Evolutionary conservation across 2,329 filamentous ascomycete species (phyloP), one percentile per base, ranked within the genome.

Genomic region (Colletotrichum siamense): DNA sequence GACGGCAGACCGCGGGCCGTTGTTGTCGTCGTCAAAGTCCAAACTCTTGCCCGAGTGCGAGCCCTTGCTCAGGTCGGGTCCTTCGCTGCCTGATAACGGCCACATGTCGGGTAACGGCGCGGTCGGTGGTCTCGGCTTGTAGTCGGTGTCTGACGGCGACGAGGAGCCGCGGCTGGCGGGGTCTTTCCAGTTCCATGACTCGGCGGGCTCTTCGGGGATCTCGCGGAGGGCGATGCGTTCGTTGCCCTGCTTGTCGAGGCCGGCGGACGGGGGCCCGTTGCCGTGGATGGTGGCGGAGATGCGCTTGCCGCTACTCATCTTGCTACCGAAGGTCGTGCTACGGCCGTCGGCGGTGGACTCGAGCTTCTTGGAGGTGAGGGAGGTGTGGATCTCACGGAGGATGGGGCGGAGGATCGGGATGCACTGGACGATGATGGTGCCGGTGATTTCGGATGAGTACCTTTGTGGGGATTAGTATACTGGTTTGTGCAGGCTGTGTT

Each of bases 391-490:
- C 18, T 78, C 77, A 24, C 77, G 75, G 55, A 90, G 77, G 24
- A 90, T 84, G 0, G 88, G 87, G 12, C 89, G 86, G 9, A 90
- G 79, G 18, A 91, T 86, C 3, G 89, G 89, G 4, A 91, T 87
- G 75, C 88, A 90, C 78, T 90, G 89, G 6, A 90, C 89, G 59
- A 91, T 89, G 77, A 91, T 89, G 30, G 89, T 90, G 69, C 89
- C 88, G 10, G 87, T 85, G 69, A 90, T 83, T 80, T 91, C 89
- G 18, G 88, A 88, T 0, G 87, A 89, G 80, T 89, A 86, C 82
- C 83, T 82, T 44, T 68, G 32, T 52, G 15, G 63, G 44, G 69
- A 16, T 65, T 32, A 70, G 69, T 39, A 16, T 57, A 44, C 16
- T 6, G 10, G 22, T 49, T n/a, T 28, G 39, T 16, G 32, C 26